Evolutionary conservation across 768 basidiomycete species (phyloP).

Genomic region (Tulasnella sp.): DNA sequence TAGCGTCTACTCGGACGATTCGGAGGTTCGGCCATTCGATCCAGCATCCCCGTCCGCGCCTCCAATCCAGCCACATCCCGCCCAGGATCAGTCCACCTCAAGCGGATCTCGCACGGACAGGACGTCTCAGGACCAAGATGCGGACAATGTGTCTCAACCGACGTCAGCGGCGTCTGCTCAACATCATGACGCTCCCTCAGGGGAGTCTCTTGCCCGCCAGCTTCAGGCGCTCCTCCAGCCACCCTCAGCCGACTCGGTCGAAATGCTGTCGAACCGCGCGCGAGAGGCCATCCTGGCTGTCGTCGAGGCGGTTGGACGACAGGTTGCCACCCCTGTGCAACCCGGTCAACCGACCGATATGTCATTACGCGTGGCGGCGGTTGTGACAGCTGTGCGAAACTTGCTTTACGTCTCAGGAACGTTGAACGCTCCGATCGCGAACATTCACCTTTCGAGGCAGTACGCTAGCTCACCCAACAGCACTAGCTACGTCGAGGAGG

Average conservation of each 20-base stretch:
- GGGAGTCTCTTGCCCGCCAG: conserved; percentile 7
- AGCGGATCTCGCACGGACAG: conserved; percentile 4
- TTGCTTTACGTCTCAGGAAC: conserved; percentile 24
- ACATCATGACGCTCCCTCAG: not conserved
- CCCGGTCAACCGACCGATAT: conserved; percentile 12
- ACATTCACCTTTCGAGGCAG: conserved; percentile 9
- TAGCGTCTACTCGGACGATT: conserved; percentile 72
- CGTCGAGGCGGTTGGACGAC: conserved; percentile 10
- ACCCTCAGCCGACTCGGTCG: conserved; percentile 11
- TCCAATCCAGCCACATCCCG: not conserved
- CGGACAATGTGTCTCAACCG: not conserved
- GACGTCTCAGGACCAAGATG: not conserved
- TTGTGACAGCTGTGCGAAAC: conserved; percentile 21
- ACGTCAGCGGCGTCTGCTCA: conserved; percentile 1
- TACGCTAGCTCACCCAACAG: not conserved
- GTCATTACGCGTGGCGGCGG: conserved; percentile 12
- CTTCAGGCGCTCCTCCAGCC: conserved; percentile 11
- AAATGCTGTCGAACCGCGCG: conserved; percentile 13
- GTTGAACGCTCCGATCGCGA: conserved; percentile 16
- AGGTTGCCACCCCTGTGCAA: not conserved
- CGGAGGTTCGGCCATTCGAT: conserved; percentile 50
- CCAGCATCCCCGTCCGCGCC: not conserved
- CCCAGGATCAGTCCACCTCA: not conserved
- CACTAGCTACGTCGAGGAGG: conserved; percentile 13
- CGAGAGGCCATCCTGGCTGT: conserved; percentile 17